Conservation (phyloP, 2,329 filamentous ascomycete genomes). For the Xylaria arbuscula region DNA sequence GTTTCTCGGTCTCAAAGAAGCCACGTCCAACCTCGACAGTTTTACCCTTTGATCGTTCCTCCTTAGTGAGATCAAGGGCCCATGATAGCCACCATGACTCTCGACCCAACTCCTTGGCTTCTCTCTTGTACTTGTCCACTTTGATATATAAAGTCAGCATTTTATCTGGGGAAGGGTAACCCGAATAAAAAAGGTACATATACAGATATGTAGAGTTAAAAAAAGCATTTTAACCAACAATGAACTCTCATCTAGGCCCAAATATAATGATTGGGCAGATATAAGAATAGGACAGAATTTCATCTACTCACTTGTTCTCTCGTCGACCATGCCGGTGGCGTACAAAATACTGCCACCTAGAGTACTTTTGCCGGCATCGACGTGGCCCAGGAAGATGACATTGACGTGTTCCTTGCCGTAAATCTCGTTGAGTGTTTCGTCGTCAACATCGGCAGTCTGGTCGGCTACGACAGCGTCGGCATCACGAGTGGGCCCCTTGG, state of each 20-base stretch:
- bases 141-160: constrained; percentile 12
- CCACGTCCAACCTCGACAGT: constrained; percentile 96
- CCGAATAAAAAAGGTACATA: too few species aligned
- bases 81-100: constrained; percentile 99
- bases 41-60: constrained; percentile 96
- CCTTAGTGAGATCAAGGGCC: constrained; percentile 96
- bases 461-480: constrained; percentile 87
- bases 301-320: constrained; percentile 71
- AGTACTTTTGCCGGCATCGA: constrained; percentile 98
- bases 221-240: too few species aligned
- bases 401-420: constrained; percentile 95
- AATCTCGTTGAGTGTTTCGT: constrained; percentile 86
- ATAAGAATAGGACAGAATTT: not conserved
- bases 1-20: constrained; percentile 97
- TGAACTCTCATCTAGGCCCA: too few species aligned
- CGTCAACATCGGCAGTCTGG: constrained; percentile 78
- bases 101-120: constrained; percentile 94
- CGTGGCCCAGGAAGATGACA: constrained; percentile 97
- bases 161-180: not conserved
- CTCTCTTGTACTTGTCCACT: constrained; percentile 95
- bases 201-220: too few species aligned
- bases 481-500: constrained; percentile 69
- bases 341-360: constrained; percentile 94
- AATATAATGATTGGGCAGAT: too few species aligned
- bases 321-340: constrained; percentile 98